Evolutionary conservation across 208 protist genomes (phyloP), one percentile per base, ranked within the genome.

Genomic region (Trypanosoma rangeli): DNA sequence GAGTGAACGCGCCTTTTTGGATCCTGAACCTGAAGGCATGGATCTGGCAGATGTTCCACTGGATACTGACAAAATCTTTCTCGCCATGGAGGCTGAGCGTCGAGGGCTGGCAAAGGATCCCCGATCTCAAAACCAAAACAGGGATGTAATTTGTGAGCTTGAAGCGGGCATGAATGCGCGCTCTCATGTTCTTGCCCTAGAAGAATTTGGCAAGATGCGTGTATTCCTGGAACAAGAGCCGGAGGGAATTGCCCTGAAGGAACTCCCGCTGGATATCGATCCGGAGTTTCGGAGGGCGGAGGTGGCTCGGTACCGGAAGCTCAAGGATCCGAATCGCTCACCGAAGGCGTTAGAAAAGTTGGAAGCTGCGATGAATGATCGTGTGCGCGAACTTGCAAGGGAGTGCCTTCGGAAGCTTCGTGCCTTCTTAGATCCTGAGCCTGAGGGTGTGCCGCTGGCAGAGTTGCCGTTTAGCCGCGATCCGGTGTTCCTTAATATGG

Each of bases 11-110:
- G 83, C 72, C 4, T 94, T 94, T 66, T 81, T 96, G 4, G 86
- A 94, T 42, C 80, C 59, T 39, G 78, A 91, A 78, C 91, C 91
- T 44, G 86, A 93, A 75, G 91, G 91, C 16, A 94, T 96, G 91
- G 70, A 69, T 28, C 63, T 96, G 46, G 63, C 12, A 20, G 91
- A 96, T 29, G 78, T 96, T 24, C 91, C 87, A 13, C 79, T 96
- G 37, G 91, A 94, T 73, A 65, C 15, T n/a, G 78, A 77, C 73
- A 62, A 78, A 10, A 70, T 68, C 8, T 96, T 93, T 64, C 55
- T 68, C 55, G 73, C 84, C 60, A 73, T 95, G 29, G 87, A 93
- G 75, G 79, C 73, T n/a, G 90, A 95, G 76, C 85, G 86, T 62
- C 84, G 83, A 28, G 80, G 80, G 33, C 83, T 81, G 64, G 69